Evolutionary conservation across 257 asterid species (phyloP).

Genomic region (Thymus mandschuricus): DNA sequence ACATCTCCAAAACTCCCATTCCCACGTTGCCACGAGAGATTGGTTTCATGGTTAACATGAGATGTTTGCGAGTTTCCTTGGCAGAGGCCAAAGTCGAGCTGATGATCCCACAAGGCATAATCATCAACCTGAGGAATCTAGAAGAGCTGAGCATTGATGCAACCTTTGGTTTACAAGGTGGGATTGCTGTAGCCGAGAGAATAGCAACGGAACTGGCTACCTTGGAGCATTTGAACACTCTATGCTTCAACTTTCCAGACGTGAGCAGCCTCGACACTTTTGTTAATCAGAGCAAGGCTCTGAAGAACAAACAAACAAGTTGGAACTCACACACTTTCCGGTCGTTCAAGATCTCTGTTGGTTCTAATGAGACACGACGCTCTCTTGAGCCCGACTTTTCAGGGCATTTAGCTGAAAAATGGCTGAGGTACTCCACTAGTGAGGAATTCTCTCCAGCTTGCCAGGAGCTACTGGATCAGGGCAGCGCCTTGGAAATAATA

Average conservation of each 20-base stretch:
- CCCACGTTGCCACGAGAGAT: conserved; percentile 11
- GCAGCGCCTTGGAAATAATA: conserved; percentile 1
- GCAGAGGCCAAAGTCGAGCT: neutral
- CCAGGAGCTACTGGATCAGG: neutral
- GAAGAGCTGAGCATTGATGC: conserved; percentile 24
- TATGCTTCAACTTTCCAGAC: conserved; percentile 21
- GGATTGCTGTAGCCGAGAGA: neutral
- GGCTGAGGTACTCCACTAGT: neutral
- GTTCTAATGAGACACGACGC: neutral
- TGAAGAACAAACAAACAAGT: neutral
- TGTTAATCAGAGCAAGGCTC: conserved; percentile 13
- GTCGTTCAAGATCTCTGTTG: conserved; percentile 8
- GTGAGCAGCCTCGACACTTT: conserved; percentile 3
- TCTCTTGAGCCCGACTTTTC: neutral
- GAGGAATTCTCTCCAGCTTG: neutral
- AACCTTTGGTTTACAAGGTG: neutral
- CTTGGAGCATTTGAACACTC: conserved; percentile 23
- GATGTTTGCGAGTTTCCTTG: conserved; percentile 25
- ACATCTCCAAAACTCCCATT: conserved; percentile 16
- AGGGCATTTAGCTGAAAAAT: neutral
- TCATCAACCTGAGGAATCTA: neutral
- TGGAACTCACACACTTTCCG: neutral
- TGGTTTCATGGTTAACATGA: neutral
- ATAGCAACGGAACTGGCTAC: conserved; percentile 18
- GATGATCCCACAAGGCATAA: neutral